A percentile compares a stretch with the other conserved stretches of the same genome.
These are phyloP conservation scores for Pseudocercospora pini-densiflorae DNA, from an alignment of 2,329 filamentous ascomycete species.

Conservation along the genomic window DNA sequence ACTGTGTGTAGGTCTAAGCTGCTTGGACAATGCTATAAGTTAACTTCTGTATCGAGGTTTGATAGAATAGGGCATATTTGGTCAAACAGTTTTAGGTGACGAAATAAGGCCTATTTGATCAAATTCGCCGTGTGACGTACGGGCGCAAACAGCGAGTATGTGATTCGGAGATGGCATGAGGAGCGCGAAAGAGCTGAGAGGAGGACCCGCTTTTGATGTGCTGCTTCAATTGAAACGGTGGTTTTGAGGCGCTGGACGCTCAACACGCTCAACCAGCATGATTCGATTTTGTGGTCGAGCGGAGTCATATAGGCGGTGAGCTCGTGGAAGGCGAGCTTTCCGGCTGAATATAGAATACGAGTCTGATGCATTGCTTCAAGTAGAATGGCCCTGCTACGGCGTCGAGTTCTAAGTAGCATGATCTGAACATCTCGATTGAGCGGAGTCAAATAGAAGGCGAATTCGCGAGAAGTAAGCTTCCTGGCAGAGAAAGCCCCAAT, in stretches of 20 bases:
- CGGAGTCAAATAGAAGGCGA: background rate
- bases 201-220: background rate
- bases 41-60: too few species aligned
- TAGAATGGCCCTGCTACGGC: background rate
- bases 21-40: too few species aligned
- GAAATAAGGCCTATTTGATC: too few species aligned
- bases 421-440: background rate
- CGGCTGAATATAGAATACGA: background rate
- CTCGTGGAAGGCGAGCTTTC: background rate
- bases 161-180: too few species aligned
- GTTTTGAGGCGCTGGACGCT: background rate
- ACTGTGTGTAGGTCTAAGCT: too few species aligned
- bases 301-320: background rate
- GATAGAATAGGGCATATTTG: too few species aligned
- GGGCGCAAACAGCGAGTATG: too few species aligned
- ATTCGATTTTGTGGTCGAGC: background rate
- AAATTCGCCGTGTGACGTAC: too few species aligned
- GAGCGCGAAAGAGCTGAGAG: too few species aligned
- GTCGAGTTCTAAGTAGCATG: background rate
- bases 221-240: background rate
- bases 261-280: background rate
- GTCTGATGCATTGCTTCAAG: background rate
- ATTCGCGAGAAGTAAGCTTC: too few species aligned
- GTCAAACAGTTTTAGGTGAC: too few species aligned
- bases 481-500: background rate